These are phyloP conservation scores for Corylus avellana DNA, from an alignment of 306 rosid species.

Conservation along the genomic window DNA sequence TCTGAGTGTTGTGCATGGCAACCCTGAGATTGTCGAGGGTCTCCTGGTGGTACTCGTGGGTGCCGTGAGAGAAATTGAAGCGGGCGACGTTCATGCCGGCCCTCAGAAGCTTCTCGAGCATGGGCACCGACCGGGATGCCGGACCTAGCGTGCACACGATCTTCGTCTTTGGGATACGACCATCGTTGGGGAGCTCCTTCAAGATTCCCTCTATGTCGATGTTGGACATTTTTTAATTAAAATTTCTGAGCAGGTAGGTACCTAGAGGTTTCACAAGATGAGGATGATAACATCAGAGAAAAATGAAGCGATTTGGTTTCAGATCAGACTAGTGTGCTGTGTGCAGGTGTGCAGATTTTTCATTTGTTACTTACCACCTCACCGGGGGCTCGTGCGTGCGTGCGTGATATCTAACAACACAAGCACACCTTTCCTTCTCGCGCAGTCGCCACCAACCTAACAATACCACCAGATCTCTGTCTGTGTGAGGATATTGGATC, in stretches of 20 bases:
- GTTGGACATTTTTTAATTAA: conserved; percentile 49
- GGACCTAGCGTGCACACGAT: conserved; percentile 92
- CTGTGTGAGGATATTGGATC: too few species aligned
- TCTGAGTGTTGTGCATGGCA: conserved; percentile 82
- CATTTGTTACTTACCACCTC: neutral
- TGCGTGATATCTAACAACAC: neutral
- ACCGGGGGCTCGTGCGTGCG: neutral
- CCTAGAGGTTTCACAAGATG: neutral
- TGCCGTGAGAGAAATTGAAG: conserved; percentile 92
- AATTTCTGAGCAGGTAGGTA: too few species aligned
- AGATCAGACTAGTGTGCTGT: neutral
- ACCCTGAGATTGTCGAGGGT: conserved; percentile 76
- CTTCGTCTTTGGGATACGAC: conserved; percentile 84
- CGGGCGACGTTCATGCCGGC: conserved; percentile 98
- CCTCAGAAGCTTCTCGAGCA: conserved; percentile 76
- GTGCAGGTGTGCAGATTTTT: neutral
- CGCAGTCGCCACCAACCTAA: neutral
- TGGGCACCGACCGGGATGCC: conserved; percentile 77
- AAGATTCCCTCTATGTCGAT: conserved; percentile 82
- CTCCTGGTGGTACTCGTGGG: conserved; percentile 90
- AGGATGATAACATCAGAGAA: neutral
- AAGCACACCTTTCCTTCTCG: neutral
- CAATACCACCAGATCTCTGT: too few species aligned
- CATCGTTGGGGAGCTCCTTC: conserved; percentile 70
- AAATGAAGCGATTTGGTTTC: neutral